Conservation (phyloP, 2,329 filamentous ascomycete species). For the Colletotrichum sp. region DNA sequence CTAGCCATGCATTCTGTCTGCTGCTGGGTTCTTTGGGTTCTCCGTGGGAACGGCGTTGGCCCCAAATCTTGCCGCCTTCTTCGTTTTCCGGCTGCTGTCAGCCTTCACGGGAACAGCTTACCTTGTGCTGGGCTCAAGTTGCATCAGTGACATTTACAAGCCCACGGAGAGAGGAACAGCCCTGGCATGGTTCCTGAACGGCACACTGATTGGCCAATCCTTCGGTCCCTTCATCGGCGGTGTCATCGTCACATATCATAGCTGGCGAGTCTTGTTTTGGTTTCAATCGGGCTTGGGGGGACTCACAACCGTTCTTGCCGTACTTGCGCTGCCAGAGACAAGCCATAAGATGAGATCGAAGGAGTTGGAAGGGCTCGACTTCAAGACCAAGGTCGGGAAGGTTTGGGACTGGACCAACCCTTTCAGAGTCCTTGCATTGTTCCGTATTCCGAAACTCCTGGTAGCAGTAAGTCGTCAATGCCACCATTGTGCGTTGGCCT, state of each 20-base stretch:
- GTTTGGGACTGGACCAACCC: constrained; percentile 65
- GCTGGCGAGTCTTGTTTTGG: constrained; percentile 77
- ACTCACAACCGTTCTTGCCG: constrained; percentile 56
- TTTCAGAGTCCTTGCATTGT: constrained; percentile 66
- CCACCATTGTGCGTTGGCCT: rapidly evolving
- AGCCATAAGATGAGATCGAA: constrained; percentile 66
- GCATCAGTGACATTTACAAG: constrained; percentile 63
- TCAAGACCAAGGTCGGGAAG: constrained; percentile 42
- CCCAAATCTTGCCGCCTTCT: constrained; percentile 69
- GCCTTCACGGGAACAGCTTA: constrained; percentile 75
- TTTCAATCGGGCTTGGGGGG: constrained; percentile 68
- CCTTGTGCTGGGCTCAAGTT: constrained; percentile 68
- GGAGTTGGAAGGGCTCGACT: constrained; percentile 61
- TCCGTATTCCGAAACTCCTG: constrained; percentile 69
- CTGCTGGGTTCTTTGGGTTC: constrained; percentile 63
- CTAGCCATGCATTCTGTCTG: constrained; percentile 24
- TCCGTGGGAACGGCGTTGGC: constrained; percentile 70
- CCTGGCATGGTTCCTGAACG: constrained; percentile 69
- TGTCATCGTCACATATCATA: constrained; percentile 70
- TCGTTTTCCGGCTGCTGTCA: constrained; percentile 71
- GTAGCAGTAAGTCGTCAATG: constrained; percentile 56
- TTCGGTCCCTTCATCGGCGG: constrained; percentile 71
- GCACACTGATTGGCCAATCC: constrained; percentile 69
- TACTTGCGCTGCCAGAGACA: constrained; percentile 71
- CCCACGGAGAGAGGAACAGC: constrained; percentile 70